phyloP scores from a whole-genome alignment of 441 rosid species.

The Syzygium malaccense region DNA sequence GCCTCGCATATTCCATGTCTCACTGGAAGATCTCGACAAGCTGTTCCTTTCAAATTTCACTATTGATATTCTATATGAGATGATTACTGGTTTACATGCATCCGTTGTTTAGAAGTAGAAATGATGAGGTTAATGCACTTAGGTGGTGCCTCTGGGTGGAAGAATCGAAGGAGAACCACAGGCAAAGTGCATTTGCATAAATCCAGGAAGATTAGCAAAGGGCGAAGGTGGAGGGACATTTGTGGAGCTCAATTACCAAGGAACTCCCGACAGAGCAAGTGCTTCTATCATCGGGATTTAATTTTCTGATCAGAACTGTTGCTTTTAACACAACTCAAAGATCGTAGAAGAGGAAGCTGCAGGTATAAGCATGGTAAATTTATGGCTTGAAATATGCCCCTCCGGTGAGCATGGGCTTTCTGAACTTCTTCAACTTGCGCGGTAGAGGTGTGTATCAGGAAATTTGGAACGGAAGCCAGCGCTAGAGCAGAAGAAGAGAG shows the following conservation, averaged over 20 bases:
- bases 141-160: constrained; percentile 59
- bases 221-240: constrained; percentile 97
- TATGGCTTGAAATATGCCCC: not conserved
- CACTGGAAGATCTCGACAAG: not conserved
- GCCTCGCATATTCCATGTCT: not conserved
- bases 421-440: not conserved
- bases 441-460: not conserved
- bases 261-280: constrained; percentile 50
- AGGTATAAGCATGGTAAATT: not conserved
- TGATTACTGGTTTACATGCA: not conserved
- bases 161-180: constrained; percentile 49
- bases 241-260: constrained; percentile 59
- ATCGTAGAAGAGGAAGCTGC: not conserved
- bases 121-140: not conserved
- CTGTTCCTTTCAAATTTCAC: not conserved
- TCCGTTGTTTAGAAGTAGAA: not conserved
- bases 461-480: not conserved
- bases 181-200: constrained; percentile 66
- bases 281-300: constrained; percentile 69
- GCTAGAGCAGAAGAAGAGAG: not conserved
- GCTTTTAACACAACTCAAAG: not conserved
- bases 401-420: not conserved
- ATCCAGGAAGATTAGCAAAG: constrained; percentile 90
- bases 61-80: not conserved
- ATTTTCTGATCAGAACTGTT: not conserved